phyloP scores from a whole-genome alignment of 2,329 filamentous ascomycete species.

The Tolypocladium album region DNA sequence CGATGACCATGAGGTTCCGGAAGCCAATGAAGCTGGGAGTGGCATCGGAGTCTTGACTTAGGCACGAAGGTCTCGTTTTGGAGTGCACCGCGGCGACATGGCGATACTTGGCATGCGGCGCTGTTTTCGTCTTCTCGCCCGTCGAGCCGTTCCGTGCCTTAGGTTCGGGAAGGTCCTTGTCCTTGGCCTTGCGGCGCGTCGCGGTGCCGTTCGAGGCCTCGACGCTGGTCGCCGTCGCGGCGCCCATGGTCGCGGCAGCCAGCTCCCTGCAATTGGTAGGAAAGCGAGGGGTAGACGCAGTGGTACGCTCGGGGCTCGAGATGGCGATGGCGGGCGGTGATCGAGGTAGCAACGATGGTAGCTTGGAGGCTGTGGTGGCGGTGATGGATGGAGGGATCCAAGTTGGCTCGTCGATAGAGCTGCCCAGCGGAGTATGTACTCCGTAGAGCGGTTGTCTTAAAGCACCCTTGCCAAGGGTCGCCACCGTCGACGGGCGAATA shows the following conservation, averaged over 20 bases:
- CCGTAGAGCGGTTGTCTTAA: background rate
- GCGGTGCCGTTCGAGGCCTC: constrained; percentile 17
- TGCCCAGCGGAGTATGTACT: background rate
- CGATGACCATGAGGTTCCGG: constrained; percentile 90
- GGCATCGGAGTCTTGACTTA: constrained; percentile 70
- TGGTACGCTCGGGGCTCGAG: background rate
- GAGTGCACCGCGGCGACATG: constrained; percentile 86
- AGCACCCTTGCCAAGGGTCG: background rate
- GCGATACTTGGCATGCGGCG: constrained; percentile 58
- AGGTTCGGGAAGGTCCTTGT: constrained; percentile 13
- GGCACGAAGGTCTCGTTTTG: constrained; percentile 58
- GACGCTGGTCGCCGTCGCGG: constrained; percentile 26
- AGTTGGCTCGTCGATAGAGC: background rate
- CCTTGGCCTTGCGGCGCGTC: constrained; percentile 11
- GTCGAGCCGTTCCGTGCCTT: constrained; percentile 13
- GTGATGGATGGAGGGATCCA: background rate
- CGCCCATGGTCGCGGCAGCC: constrained; percentile 22
- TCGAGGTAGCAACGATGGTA: background rate
- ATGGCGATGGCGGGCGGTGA: background rate
- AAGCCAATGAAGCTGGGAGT: constrained; percentile 87
- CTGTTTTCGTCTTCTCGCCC: constrained; percentile 9
- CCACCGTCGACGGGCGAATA: background rate
- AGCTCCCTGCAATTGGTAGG: background rate
- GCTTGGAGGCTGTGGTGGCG: background rate
- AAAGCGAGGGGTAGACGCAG: background rate